Evolutionary conservation across 2,329 filamentous ascomycete species (phyloP), one percentile per base, ranked within the genome.

Genomic region (Aspergillus viridinutans): DNA sequence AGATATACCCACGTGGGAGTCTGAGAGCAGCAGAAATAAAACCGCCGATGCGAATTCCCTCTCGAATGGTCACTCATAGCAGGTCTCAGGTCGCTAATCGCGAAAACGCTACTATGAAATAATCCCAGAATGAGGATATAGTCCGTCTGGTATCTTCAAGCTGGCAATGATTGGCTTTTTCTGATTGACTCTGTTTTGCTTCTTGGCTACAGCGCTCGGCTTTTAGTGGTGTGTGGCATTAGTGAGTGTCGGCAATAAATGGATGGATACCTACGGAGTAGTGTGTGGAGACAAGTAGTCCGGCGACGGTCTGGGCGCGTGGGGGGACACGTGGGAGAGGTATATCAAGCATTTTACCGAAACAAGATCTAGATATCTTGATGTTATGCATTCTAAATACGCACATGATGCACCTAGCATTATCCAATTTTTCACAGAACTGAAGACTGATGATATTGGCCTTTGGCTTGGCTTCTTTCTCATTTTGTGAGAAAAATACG

Each of bases 1-100:
- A 45, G 9, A 56, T 23, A 65, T 66, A 61, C 45, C 63, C 49
- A 21, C 6, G 6, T 21, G 32, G 48, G 2, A 2, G 28, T 12
- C 28, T 4, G 25, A 45, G 38, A 26, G 25, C 21, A 26, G 9
- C n/a, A 5, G 29, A 35, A 17, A 35, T 7, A 17, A 35, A 35
- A 14, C 5, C 7, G 14, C 14, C 32, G 12, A 14, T 35, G 32
- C 14, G 12, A 5, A 35, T 35, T 14, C 6, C 29, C 29, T 14
- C 12, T 35, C 12, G 10, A 4, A 12, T 14, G 29, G 29, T 5
- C 4, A 26, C 9, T 49, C 45, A 23, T 25, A 32, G 12, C 29
- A 32, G 29, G 29, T 35, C 32, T 35, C 14, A 35, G 4, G 14
- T 17, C 14, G 14, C 12, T 17, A 10, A 9, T 29, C 26, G 8